Percentiles rank a stretch among this genome's conserved stretches.
phyloP scores from a whole-genome alignment of 2,329 filamentous ascomycete genomes.

The Pseudocercospora ulei region DNA sequence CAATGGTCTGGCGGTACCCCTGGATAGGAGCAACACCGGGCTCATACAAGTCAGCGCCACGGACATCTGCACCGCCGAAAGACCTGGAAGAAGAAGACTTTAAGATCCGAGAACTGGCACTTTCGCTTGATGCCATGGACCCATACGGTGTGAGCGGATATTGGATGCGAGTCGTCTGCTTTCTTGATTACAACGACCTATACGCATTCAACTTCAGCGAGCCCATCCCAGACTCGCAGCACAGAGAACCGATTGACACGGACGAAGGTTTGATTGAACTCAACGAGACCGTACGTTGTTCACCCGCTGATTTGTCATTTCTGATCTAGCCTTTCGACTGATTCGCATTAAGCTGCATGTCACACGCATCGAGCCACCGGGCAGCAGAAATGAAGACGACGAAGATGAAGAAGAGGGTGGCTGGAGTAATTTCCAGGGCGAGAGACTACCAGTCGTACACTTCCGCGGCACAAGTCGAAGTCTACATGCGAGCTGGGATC shows the following conservation, averaged over 20 bases:
- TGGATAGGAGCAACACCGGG: constrained; percentile 48
- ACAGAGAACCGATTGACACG: constrained; percentile 47
- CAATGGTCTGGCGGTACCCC: constrained; percentile 47
- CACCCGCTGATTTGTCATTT: constrained; percentile 17
- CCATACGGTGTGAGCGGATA: constrained; percentile 62
- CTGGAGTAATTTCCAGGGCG: constrained; percentile 28
- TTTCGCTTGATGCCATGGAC: constrained; percentile 48
- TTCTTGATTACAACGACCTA: constrained; percentile 59
- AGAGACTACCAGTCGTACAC: constrained; percentile 53
- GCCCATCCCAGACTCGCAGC: constrained; percentile 28
- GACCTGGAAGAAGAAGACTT: constrained; percentile 22
- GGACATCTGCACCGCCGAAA: constrained; percentile 8
- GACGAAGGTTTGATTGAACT: constrained; percentile 44
- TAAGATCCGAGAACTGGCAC: constrained; percentile 32
- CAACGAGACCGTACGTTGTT: constrained; percentile 28
- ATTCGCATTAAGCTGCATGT: constrained; percentile 59
- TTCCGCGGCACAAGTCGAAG: constrained; percentile 55
- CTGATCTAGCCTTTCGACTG: constrained; percentile 49
- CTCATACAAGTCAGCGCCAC: constrained; percentile 11
- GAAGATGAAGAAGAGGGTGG: constrained; percentile 27
- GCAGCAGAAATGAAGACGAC: constrained; percentile 43
- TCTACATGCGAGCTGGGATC: constrained; percentile 56
- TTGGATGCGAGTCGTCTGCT: constrained; percentile 54
- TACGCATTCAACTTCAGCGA: constrained; percentile 59
- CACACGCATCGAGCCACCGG: constrained; percentile 50